Base-by-base conservation (phyloP, 2,329 filamentous ascomycete species). In the Anthostomella pinea region DNA sequence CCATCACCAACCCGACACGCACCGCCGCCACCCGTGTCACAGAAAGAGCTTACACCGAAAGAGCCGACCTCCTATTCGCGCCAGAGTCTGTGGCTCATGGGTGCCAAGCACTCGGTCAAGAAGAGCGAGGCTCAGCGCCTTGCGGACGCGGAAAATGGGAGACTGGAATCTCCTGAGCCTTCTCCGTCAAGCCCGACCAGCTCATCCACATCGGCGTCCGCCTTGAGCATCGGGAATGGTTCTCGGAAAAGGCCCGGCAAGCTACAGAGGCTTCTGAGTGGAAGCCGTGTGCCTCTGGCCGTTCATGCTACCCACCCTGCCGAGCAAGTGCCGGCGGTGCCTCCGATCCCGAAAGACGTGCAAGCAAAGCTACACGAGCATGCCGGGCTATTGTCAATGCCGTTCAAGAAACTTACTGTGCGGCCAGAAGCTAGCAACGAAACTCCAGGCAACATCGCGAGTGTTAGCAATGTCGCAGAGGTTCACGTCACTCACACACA, bases 401-500 rank as follows among this genome's bases (percentile, higher is more conserved):
- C 58, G 10, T 56, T 62, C 2, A 67, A 63, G 43, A 62, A 60
- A 25, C 45, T 66, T 8, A 51, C 57, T 5, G 46, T 70, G 29
- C 65, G 60, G 28, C 54, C 58, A 1, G 64, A 68, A 20, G 48
- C 60, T n/a, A 73, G 67, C 48, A 65, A 66, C 44, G 70, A 73
- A 17, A 72, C 68, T 0, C 51, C 74, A 17, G 68, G 68, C 33
- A 74, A 70, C 1, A 73, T 75, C 13, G 50, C 74, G 33, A 74
- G 72, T 40, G 69, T 73, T 7, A 69, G 66, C 5, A 74, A 69
- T 31, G 54, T 66, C 13, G 68, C 21, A 7, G 11, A 22, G 11
- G 21, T n/a, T n/a, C n/a, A n/a, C n/a, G n/a, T n/a, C n/a, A n/a
- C n/a, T n/a, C n/a, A 45, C 18, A 28, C 43, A 3, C 45, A 41